A percentile compares a stretch with the other conserved stretches of the same genome.
These are phyloP conservation scores for Alternaria incomplexa DNA, from an alignment of 2,329 filamentous ascomycete species.

Conservation along the genomic window DNA sequence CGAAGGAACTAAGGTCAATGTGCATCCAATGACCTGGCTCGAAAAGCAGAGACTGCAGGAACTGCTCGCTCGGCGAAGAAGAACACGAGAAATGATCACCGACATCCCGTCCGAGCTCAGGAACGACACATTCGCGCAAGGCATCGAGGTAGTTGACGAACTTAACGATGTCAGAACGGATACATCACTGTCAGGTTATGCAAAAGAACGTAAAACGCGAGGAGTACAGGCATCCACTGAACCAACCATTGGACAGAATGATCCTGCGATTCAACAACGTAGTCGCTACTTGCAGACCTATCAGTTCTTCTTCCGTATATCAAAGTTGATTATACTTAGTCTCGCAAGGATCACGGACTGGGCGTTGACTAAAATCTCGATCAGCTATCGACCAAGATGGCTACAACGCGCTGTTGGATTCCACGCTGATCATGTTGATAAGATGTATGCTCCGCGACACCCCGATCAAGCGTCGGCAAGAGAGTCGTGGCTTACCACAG, in stretches of 20 bases:
- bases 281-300: slow-evolving; percentile 78
- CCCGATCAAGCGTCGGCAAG: slow-evolving; percentile 10
- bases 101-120: slow-evolving; percentile 53
- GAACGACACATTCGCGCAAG: slow-evolving; percentile 48
- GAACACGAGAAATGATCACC: slow-evolving; percentile 45
- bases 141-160: slow-evolving; percentile 40
- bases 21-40: slow-evolving; percentile 84
- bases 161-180: slow-evolving; percentile 44
- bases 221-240: slow-evolving; percentile 33
- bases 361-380: slow-evolving; percentile 64
- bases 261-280: slow-evolving; percentile 78
- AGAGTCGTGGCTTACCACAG: slow-evolving; percentile 32
- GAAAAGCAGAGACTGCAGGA: slow-evolving; percentile 86
- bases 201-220: slow-evolving; percentile 70
- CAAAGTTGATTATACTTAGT: slow-evolving; percentile 67
- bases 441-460: slow-evolving; percentile 11
- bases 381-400: slow-evolving; percentile 69
- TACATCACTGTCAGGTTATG: slow-evolving; percentile 60
- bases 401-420: slow-evolving; percentile 59
- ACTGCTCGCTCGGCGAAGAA: slow-evolving; percentile 62
- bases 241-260: slow-evolving; percentile 45
- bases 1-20: slow-evolving; percentile 77
- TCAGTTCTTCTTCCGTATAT: slow-evolving; percentile 79
- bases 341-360: slow-evolving; percentile 62
- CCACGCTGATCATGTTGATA: slow-evolving; percentile 34